phyloP scores from a whole-genome alignment of 768 basidiomycete species.

The Cystobasidium onofrii region DNA sequence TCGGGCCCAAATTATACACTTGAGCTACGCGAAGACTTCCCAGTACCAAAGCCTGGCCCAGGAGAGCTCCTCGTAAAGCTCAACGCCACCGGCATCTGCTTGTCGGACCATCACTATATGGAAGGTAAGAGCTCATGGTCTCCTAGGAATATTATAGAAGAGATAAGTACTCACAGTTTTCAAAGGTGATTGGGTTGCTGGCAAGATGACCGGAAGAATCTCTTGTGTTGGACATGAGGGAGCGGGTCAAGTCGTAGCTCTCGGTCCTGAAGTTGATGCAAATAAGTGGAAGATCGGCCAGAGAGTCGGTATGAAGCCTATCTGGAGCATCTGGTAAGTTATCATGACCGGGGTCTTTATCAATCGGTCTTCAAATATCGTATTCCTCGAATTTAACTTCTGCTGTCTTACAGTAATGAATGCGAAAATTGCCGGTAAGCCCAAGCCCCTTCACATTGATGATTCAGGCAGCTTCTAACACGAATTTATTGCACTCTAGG shows the following conservation, averaged over 20 bases:
- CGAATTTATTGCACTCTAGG: not conserved
- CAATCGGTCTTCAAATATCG: too few relatives aligned
- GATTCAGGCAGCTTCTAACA: too few relatives aligned
- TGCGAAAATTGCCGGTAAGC: slow-evolving; percentile 61
- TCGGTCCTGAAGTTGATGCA: slow-evolving; percentile 56
- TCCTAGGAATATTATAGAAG: not conserved
- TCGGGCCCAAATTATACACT: slow-evolving; percentile 11
- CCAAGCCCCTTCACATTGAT: too few relatives aligned
- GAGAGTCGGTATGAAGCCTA: slow-evolving; percentile 68
- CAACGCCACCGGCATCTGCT: slow-evolving; percentile 14
- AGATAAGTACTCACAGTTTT: not conserved
- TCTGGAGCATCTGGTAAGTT: slow-evolving; percentile 40
- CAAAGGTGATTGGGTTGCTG: slow-evolving; percentile 66
- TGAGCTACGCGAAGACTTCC: slow-evolving; percentile 12
- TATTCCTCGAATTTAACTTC: too few relatives aligned
- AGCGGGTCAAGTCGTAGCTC: slow-evolving; percentile 68
- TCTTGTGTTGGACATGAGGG: slow-evolving; percentile 66
- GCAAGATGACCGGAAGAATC: slow-evolving; percentile 50
- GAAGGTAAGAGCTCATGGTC: slow-evolving; percentile 43
- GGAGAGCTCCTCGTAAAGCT: slow-evolving; percentile 32
- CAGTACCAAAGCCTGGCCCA: slow-evolving; percentile 2
- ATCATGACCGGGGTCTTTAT: too few relatives aligned
- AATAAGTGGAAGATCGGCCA: slow-evolving; percentile 66
- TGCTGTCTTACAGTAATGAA: slow-evolving; percentile 10
- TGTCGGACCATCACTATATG: slow-evolving; percentile 60